Evolutionary conservation across 495 filamentous ascomycete species (phyloP), one percentile per base, ranked within the genome.

Genomic region (Parathielavia hyrcaniae): DNA sequence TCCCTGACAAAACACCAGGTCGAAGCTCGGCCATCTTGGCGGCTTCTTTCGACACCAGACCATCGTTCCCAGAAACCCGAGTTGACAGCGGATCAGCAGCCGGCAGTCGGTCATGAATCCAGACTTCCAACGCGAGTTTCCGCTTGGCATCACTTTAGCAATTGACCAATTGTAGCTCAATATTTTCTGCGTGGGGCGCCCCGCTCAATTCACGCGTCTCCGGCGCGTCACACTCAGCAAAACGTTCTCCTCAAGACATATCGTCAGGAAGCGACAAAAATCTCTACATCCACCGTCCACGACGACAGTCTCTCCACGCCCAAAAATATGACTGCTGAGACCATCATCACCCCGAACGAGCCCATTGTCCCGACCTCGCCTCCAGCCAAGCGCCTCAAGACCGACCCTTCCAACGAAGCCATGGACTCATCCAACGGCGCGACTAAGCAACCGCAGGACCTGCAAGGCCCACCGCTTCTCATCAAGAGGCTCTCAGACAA

Each of bases 401-500:
- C 73, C 46, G 55, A 58, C 43, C 46, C 58, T 30, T 51, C 58
- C 16, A 46, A 19, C 48, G 64, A 59, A 47, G 53, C 58, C 53
- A 57, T 56, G 55, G 55, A 22, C 12, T 36, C 45, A 16, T 50
- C 45, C 53, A 47, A 48, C 53, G 41, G 53, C 53, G 38, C 51
- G 39, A 11, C 57, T 20, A 30, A 34, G 41, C 23, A 47, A 39
- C 64, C 34, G 38, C 52, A 67, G 46, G 70, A 65, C 16, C 72
- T 71, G 44, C 64, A 70, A 8, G 52, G 71, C 4, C 86, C 85
- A 16, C 72, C 86, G 13, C 79, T 96, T 36, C 81, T 89, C 46
- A 84, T 98, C 67, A 91, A 96, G 81, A 90, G 91, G 69, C 84
- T 97, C 53, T 83, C 85, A 16, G 70, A 80, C 19, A 80, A 83